Evolutionary conservation across 2,329 filamentous ascomycete species (phyloP).

Genomic region (Microcyclospora tardicrescens): DNA sequence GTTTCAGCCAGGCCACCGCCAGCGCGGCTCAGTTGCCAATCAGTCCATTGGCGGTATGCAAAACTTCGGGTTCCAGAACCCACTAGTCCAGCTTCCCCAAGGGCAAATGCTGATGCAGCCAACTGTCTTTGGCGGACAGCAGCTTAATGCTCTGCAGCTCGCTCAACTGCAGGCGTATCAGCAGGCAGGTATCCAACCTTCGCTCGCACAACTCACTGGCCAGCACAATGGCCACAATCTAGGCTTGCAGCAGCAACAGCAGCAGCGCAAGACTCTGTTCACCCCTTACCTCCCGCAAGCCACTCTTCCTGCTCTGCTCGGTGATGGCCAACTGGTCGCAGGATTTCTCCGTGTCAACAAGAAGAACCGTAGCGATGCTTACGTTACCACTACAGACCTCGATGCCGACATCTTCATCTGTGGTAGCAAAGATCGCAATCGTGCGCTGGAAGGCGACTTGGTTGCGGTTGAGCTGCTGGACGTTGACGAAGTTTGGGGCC

Average conservation of each 20-base stretch:
- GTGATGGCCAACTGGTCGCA: conserved; percentile 85
- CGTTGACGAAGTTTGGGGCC: conserved; percentile 95
- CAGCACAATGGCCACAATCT: conserved; percentile 25
- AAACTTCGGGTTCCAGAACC: conserved; percentile 62
- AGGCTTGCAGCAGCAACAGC: conserved; percentile 60
- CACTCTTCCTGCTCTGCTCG: conserved; percentile 76
- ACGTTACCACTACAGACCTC: conserved; percentile 86
- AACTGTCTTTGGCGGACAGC: conserved; percentile 72
- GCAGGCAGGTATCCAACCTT: conserved; percentile 60
- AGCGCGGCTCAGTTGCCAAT: conserved; percentile 71
- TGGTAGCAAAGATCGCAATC: conserved; percentile 96
- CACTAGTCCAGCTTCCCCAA: conserved; percentile 71
- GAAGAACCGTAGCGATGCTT: conserved; percentile 97
- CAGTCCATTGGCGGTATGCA: conserved; percentile 70
- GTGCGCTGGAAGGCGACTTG: conserved; percentile 87
- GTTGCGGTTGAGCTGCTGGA: conserved; percentile 93
- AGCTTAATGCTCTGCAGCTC: conserved; percentile 76
- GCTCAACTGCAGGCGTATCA: conserved; percentile 87
- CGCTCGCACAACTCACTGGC: conserved; percentile 30
- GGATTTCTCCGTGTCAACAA: conserved; percentile 98
- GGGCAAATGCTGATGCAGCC: conserved; percentile 70
- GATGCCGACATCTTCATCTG: conserved; percentile 99
- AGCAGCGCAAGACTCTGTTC: conserved; percentile 96
- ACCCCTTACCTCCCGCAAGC: conserved; percentile 95
- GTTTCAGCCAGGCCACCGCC: conserved; percentile 87